Evolutionary conservation across 345 rosid genomes (phyloP).

Genomic region (Syzygium aqueum): DNA sequence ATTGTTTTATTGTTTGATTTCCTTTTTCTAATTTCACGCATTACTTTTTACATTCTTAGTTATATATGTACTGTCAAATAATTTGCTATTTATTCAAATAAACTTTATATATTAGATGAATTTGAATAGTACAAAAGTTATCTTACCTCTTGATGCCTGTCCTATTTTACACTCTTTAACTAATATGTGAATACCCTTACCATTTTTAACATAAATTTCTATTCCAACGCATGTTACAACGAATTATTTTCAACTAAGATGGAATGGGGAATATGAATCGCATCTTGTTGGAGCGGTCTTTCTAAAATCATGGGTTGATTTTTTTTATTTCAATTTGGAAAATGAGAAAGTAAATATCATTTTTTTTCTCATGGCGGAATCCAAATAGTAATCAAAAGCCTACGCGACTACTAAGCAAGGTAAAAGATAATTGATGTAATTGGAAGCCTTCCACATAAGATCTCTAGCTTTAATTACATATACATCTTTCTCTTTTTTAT

Average conservation of each 20-base stretch:
- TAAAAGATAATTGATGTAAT: background rate
- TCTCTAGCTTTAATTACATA: background rate
- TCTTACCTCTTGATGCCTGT: background rate
- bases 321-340: background rate
- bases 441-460: background rate
- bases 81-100: background rate
- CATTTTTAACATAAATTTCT: background rate
- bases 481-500: background rate
- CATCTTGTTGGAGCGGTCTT: background rate
- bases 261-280: background rate
- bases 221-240: background rate
- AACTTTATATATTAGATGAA: background rate
- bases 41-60: background rate
- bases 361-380: background rate
- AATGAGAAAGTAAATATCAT: background rate
- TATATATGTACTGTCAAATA: background rate
- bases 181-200: background rate
- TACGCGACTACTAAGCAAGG: background rate
- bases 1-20: background rate
- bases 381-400: background rate
- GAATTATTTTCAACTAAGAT: background rate
- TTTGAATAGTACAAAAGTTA: background rate
- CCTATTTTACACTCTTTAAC: background rate
- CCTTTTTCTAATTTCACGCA: background rate
- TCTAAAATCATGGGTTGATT: background rate